A percentile compares a stretch with the other conserved stretches of the same genome.
phyloP scores from a whole-genome alignment of 495 filamentous ascomycete genomes.

The Annulohypoxylon bovei region DNA sequence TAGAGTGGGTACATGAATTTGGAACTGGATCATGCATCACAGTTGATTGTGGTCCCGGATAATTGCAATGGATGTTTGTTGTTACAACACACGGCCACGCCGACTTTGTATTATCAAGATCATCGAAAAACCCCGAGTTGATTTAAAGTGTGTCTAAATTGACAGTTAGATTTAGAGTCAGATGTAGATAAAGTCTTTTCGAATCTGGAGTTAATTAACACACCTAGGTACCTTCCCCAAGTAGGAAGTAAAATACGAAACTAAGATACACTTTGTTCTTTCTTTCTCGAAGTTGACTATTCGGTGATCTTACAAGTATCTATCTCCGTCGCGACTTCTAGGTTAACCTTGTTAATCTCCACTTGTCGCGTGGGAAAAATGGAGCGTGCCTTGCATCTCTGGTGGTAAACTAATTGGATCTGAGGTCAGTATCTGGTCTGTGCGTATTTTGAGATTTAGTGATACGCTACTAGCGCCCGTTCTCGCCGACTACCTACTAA shows the following conservation, averaged over 20 bases:
- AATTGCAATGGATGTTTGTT: neutral
- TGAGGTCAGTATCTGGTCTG: conserved; percentile 16
- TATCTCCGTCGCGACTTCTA: conserved; percentile 22
- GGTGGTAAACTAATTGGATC: conserved; percentile 21
- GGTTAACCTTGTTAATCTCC: conserved; percentile 30
- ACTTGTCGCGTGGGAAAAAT: conserved; percentile 40
- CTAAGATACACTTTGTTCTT: conserved; percentile 8
- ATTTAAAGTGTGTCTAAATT: neutral
- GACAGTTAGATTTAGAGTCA: neutral
- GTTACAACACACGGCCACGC: neutral
- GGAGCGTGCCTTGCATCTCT: conserved; percentile 35
- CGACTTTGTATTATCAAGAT: conserved; percentile 12
- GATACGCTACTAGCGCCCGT: conserved; percentile 15
- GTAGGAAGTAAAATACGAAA: neutral
- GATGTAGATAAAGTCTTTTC: neutral
- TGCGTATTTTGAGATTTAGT: conserved; percentile 27
- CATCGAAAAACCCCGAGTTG: neutral
- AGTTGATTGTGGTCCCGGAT: neutral
- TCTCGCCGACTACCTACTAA: neutral
- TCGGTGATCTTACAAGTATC: neutral
- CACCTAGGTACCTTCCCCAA: conserved; percentile 11
- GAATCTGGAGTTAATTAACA: neutral
- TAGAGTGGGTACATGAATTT: neutral
- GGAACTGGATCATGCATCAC: neutral
- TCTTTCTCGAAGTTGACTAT: neutral